Percentiles rank a stretch among this genome's conserved stretches.
Conservation (phyloP, 768 basidiomycete species). For the Pisolithus tinctorius region DNA sequence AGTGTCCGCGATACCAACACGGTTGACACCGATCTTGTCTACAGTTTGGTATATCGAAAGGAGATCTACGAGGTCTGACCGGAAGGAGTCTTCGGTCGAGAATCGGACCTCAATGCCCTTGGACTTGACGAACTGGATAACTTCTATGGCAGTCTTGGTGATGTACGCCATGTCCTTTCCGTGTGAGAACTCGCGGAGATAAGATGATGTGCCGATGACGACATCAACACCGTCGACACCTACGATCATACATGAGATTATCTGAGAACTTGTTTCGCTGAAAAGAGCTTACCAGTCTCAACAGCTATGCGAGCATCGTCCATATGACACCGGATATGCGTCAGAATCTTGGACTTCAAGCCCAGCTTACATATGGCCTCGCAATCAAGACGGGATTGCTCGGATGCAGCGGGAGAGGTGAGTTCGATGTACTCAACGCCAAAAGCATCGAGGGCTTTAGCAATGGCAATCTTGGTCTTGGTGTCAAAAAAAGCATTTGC, state of each 20-base stretch:
- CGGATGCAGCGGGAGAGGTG: conserved; percentile 95
- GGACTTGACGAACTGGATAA: conserved; percentile 98
- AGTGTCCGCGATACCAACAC: conserved; percentile 98
- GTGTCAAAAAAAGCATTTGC: conserved; percentile 99
- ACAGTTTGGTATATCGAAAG: conserved; percentile 99
- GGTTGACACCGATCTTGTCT: conserved; percentile 98
- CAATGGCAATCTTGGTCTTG: conserved; percentile 99
- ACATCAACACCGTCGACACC: conserved; percentile 99
- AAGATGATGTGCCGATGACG: conserved; percentile 98
- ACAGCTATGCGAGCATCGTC: conserved; percentile 98
- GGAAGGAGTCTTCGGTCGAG: conserved; percentile 99
- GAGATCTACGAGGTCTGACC: conserved; percentile 97
- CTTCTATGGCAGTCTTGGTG: conserved; percentile 97
- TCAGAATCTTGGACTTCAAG: conserved; percentile 92
- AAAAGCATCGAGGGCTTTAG: conserved; percentile 95
- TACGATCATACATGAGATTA: conserved; percentile 20
- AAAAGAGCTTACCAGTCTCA: conserved; percentile 69
- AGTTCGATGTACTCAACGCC: conserved; percentile 99
- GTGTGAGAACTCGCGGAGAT: conserved; percentile 98
- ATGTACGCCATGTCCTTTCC: conserved; percentile 99
- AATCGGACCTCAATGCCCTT: conserved; percentile 99
- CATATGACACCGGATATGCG: conserved; percentile 99
- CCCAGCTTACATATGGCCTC: conserved; percentile 99
- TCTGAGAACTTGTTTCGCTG: not conserved
- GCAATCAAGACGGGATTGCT: conserved; percentile 90